Percentiles rank a stretch among this genome's conserved stretches.
phyloP scores from a whole-genome alignment of 2,329 filamentous ascomycete species.

The Trichoderma sp. region DNA sequence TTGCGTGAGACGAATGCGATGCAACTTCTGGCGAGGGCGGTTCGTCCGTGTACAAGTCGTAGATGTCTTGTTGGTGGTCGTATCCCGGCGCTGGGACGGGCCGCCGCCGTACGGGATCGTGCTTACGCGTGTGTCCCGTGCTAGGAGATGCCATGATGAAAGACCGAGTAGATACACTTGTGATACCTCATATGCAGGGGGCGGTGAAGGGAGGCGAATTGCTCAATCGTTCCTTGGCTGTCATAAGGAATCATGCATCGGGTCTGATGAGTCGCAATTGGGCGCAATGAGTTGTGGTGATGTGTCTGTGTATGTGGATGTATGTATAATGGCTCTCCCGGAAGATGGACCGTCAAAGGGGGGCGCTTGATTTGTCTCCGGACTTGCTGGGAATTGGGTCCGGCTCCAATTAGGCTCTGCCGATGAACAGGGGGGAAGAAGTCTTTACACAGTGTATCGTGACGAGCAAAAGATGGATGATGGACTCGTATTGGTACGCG shows the following conservation, averaged over 20 bases:
- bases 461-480: neutral
- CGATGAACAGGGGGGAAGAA: neutral
- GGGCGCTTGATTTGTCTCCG: slow-evolving; percentile 1
- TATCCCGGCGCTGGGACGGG: slow-evolving; percentile 16
- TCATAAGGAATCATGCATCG: neutral
- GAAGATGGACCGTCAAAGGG: slow-evolving; percentile 7
- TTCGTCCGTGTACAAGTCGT: slow-evolving; percentile 7
- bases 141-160: slow-evolving; percentile 9
- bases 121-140: slow-evolving; percentile 5
- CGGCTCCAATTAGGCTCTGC: neutral
- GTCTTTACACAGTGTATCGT: slow-evolving; percentile 17
- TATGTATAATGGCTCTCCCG: slow-evolving; percentile 22
- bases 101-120: slow-evolving; percentile 20
- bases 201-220: too few relatives aligned
- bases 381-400: neutral
- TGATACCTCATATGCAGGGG: neutral
- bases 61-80: slow-evolving; percentile 9
- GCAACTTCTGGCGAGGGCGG: neutral
- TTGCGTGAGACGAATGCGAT: neutral
- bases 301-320: too few relatives aligned
- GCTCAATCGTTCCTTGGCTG: neutral
- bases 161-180: too few relatives aligned
- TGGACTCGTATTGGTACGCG: slow-evolving; percentile 19
- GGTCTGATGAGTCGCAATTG: slow-evolving; percentile 1
- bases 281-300: neutral